Percentiles rank a stretch among this genome's conserved stretches.
Evolutionary conservation across 2,329 filamentous ascomycete species (phyloP).

Genomic region (Fusarium clavum): DNA sequence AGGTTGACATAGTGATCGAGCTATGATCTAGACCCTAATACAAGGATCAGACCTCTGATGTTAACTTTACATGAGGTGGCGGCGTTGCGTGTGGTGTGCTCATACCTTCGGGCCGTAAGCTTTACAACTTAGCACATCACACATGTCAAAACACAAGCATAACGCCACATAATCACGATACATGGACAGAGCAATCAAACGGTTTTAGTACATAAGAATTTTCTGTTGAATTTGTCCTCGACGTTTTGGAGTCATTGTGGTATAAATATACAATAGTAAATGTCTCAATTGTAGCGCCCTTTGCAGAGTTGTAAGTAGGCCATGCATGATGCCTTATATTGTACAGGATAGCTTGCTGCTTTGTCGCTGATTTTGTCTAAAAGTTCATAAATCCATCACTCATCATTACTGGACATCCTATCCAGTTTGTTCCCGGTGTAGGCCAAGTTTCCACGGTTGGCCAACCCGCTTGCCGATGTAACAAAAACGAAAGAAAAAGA

Average conservation of each 20-base stretch:
- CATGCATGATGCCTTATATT: conserved; percentile 23
- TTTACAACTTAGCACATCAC: not conserved
- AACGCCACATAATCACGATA: not conserved
- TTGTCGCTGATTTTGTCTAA: conserved; percentile 38
- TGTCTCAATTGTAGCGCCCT: conserved; percentile 15
- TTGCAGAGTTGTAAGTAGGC: conserved; percentile 25
- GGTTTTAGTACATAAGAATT: not conserved
- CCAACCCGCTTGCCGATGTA: not conserved
- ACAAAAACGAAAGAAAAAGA: not conserved
- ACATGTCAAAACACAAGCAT: not conserved
- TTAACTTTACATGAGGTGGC: not conserved
- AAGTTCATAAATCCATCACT: conserved; percentile 43
- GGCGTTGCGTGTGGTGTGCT: not conserved
- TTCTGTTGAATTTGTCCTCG: not conserved
- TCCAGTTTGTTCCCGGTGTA: conserved; percentile 28
- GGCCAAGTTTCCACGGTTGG: conserved; percentile 1
- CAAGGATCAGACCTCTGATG: not conserved
- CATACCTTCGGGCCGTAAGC: not conserved
- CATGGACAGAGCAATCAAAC: not conserved
- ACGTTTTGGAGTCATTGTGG: conserved; percentile 10
- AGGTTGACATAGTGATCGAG: not conserved
- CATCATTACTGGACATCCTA: conserved; percentile 28
- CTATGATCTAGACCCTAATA: not conserved
- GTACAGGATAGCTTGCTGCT: conserved; percentile 37
- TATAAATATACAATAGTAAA: conserved; percentile 12